These are phyloP conservation scores for Ophiognomonia clavigignenti-juglandacearum DNA, from an alignment of 2,329 filamentous ascomycete genomes.

Conservation along the genomic window DNA sequence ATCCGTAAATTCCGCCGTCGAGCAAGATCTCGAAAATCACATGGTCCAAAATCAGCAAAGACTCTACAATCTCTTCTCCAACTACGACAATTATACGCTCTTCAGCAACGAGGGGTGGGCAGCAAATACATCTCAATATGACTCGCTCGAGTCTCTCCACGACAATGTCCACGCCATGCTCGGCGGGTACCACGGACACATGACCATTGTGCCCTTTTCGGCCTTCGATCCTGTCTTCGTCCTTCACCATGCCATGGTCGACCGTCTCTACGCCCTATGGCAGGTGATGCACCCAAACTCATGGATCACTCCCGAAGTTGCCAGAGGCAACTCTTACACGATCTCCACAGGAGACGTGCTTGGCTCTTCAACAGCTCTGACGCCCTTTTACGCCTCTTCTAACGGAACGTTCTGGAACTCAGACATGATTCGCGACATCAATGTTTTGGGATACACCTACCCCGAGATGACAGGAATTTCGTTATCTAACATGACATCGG, in stretches of 20 bases:
- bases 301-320: conserved; percentile 56
- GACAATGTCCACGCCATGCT: conserved; percentile 57
- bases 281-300: conserved; percentile 65
- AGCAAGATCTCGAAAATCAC: conserved; percentile 45
- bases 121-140: conserved; percentile 42
- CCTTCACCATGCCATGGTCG: conserved; percentile 71
- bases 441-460: conserved; percentile 70
- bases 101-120: conserved; percentile 67
- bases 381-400: conserved; percentile 59
- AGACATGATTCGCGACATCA: conserved; percentile 52
- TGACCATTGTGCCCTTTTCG: conserved; percentile 66
- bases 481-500: conserved; percentile 28
- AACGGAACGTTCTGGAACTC: conserved; percentile 65
- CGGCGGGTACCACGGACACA: conserved; percentile 59
- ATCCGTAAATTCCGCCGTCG: conserved; percentile 58
- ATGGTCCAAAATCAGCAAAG: conserved; percentile 54
- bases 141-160: conserved; percentile 63
- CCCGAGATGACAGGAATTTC: conserved; percentile 48
- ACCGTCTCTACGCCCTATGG: conserved; percentile 73
- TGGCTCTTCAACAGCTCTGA: conserved; percentile 52
- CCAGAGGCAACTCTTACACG: conserved; percentile 57
- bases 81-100: conserved; percentile 61
- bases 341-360: conserved; percentile 48
- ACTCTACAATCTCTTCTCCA: conserved; percentile 62
- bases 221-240: conserved; percentile 78